Evolutionary conservation across 2,329 filamentous ascomycete genomes (phyloP), one percentile per base, ranked within the genome.

Genomic region (Dryadomyces quercus-mongolicae): DNA sequence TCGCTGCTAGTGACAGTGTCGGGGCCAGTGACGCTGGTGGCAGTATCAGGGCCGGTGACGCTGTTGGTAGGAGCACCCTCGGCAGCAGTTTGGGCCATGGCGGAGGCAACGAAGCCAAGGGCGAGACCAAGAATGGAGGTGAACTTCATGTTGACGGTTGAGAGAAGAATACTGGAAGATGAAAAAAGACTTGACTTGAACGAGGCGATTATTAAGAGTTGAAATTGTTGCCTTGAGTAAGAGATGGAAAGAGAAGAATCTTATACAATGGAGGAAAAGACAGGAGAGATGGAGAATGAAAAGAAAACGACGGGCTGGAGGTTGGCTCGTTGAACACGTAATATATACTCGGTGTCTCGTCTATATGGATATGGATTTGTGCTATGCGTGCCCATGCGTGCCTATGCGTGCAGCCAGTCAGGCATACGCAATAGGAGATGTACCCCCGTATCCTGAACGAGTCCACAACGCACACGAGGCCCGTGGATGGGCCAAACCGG

Each of bases 71-170:
- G 16, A 22, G 22, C 49, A 12, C 8, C 25, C 25, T 31, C 4
- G 25, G 8, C 25, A 31, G 25, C 4, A 8, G 25, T 31, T 8
- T 31, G 25, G 25, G 16, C 31, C 16, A 9, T n/a, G 42, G 50
- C 45, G 6, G 53, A 16, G 47, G 53, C 50, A 12, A 42, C 45
- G 16, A 54, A 31, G 21, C 45, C 49, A 15, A 56, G 48, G 31
- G 21, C 42, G 25, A 52, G 44, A n/a, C 10, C n/a, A 45, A 49
- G 5, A 21, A 51, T 12, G 42, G 42, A 54, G 4, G 38, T 3
- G 6, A 15, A 31, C 48, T 54, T 51, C 53, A 54, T 54, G 13
- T 31, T 53, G 44, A 12, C 7, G 46, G 8, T 18, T 47, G 20
- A 10, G 5, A 16, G 46, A 38, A 20, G 9, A 49, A 16, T 10